phyloP scores from a whole-genome alignment of 2,329 filamentous ascomycete genomes.

The Cladorrhinum sp. region DNA sequence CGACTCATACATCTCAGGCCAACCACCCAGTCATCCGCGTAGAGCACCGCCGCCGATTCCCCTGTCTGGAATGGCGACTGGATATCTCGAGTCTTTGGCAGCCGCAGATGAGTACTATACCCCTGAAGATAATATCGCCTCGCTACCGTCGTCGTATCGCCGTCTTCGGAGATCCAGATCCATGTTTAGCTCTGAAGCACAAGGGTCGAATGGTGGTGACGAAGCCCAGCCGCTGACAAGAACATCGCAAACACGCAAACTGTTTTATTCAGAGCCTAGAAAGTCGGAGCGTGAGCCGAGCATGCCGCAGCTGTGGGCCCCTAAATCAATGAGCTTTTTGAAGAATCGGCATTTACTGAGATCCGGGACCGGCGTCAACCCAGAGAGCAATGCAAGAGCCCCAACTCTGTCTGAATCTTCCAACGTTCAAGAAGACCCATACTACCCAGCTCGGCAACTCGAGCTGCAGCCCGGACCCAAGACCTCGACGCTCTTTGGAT shows the following conservation, averaged over 20 bases:
- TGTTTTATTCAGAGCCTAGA: conserved; percentile 26
- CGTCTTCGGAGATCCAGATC: conserved; percentile 55
- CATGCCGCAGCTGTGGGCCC: conserved; percentile 38
- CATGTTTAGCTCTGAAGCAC: conserved; percentile 43
- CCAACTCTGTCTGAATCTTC: conserved; percentile 2
- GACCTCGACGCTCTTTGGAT: conserved; percentile 44
- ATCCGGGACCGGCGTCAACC: conserved; percentile 35
- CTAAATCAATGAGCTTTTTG: conserved; percentile 57
- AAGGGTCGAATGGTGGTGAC: conserved; percentile 4
- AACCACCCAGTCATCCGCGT: conserved; percentile 12
- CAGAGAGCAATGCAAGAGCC: conserved; percentile 29
- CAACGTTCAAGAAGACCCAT: conserved; percentile 5
- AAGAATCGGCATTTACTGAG: conserved; percentile 26
- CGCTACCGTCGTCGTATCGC: conserved; percentile 47
- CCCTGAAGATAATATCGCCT: conserved; percentile 46
- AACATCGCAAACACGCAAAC: conserved; percentile 7
- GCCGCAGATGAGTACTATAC: conserved; percentile 44
- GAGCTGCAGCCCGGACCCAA: conserved; percentile 36
- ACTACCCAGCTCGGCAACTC: conserved; percentile 9
- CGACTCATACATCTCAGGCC: not conserved
- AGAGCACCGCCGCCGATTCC: conserved; percentile 19
- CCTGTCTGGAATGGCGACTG: conserved; percentile 26
- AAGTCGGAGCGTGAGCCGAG: conserved; percentile 31
- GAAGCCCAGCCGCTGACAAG: conserved; percentile 12
- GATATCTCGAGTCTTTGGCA: conserved; percentile 38